phyloP scores from a whole-genome alignment of 768 basidiomycete genomes.

The Collybia sordida region DNA sequence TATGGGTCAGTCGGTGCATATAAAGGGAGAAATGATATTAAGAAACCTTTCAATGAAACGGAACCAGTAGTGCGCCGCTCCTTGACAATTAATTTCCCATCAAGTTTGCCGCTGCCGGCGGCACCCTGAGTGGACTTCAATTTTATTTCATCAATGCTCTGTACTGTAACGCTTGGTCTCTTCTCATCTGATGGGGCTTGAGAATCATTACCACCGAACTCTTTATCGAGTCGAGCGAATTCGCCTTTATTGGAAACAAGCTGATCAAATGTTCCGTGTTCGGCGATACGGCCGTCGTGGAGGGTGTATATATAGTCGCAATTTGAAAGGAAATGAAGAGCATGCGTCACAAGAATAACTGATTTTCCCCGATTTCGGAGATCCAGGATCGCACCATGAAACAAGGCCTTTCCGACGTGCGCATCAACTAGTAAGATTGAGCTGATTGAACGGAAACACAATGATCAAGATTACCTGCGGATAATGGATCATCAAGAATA shows the following conservation, averaged over 20 bases:
- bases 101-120: slow-evolving; percentile 53
- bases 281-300: slow-evolving; percentile 67
- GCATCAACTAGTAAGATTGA: slow-evolving; percentile 55
- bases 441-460: slow-evolving; percentile 3
- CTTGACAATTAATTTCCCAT: slow-evolving; percentile 64
- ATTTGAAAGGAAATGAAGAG: slow-evolving; percentile 78
- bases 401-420: slow-evolving; percentile 70
- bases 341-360: slow-evolving; percentile 83
- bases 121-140: slow-evolving; percentile 32
- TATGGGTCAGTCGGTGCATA: not conserved
- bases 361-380: slow-evolving; percentile 54
- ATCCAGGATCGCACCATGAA: slow-evolving; percentile 61
- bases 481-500: slow-evolving; percentile 64
- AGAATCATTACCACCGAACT: slow-evolving; percentile 56
- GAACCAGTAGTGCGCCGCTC: slow-evolving; percentile 69
- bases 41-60: slow-evolving; percentile 45
- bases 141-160: slow-evolving; percentile 30
- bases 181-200: slow-evolving; percentile 30
- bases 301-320: slow-evolving; percentile 82
- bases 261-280: slow-evolving; percentile 63
- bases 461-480: slow-evolving; percentile 42
- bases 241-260: slow-evolving; percentile 49
- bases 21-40: slow-evolving; percentile 8
- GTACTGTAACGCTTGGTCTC: slow-evolving; percentile 13
- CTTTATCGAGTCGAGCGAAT: slow-evolving; percentile 56